These are phyloP conservation scores for Paxillus involutus DNA, from an alignment of 768 basidiomycete genomes.

Conservation along the genomic window DNA sequence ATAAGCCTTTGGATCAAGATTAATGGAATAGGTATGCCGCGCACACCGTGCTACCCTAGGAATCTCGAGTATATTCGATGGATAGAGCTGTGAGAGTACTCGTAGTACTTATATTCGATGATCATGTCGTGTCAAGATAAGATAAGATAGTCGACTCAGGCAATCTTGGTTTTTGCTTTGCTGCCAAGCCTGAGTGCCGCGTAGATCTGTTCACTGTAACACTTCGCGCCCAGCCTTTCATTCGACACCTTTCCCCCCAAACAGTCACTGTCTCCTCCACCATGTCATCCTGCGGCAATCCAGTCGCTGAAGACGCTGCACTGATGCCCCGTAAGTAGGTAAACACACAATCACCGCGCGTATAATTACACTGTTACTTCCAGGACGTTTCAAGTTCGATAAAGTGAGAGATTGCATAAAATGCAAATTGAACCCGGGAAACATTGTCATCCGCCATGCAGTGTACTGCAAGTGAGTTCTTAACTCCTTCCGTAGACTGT, in stretches of 20 bases:
- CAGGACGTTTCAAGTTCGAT: constrained; percentile 68
- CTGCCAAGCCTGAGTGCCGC: too few relatives aligned
- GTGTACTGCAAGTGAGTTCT: constrained; percentile 78
- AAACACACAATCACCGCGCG: not conserved
- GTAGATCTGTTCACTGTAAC: too few relatives aligned
- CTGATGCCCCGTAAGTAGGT: constrained; percentile 63
- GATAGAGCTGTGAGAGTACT: not conserved
- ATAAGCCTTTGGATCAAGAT: not conserved
- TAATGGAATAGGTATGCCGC: too few relatives aligned
- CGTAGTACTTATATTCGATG: constrained; percentile 1
- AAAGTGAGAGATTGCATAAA: constrained; percentile 69
- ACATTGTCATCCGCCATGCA: constrained; percentile 73
- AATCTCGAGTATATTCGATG: too few relatives aligned
- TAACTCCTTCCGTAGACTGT: constrained; percentile 7
- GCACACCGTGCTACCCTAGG: too few relatives aligned
- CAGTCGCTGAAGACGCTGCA: constrained; percentile 54
- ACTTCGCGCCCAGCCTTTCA: too few relatives aligned
- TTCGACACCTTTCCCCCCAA: not conserved
- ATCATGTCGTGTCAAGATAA: not conserved
- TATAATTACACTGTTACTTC: not conserved
- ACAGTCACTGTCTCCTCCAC: not conserved
- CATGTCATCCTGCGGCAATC: constrained; percentile 63
- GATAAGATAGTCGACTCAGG: not conserved
- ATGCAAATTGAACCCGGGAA: constrained; percentile 66
- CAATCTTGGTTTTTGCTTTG: not conserved